Evolutionary conservation across 1,139 yeast species (phyloP).

Genomic region (Meyerozyma smithsonii): DNA sequence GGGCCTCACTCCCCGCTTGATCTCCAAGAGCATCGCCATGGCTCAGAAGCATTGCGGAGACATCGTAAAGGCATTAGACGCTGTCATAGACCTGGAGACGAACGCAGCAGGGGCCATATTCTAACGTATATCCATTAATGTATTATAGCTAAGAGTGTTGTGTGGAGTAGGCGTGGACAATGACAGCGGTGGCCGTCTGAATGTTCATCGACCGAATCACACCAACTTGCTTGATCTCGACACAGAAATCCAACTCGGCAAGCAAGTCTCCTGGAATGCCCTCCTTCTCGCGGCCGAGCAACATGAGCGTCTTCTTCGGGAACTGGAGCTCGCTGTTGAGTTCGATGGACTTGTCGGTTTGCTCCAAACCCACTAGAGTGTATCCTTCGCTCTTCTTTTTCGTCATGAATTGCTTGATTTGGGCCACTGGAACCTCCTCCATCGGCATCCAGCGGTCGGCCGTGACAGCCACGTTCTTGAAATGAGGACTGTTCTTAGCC

Average conservation of each 20-base stretch:
- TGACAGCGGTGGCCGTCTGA: slow-evolving; percentile 93
- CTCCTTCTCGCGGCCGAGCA: slow-evolving; percentile 83
- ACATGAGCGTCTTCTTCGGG: slow-evolving; percentile 72
- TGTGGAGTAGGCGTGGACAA: slow-evolving; percentile 83
- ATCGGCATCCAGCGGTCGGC: slow-evolving; percentile 97
- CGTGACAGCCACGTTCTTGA: slow-evolving; percentile 85
- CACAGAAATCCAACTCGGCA: slow-evolving; percentile 79
- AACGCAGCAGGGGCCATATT: slow-evolving; percentile 27
- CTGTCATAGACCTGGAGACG: slow-evolving; percentile 35
- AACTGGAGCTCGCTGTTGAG: slow-evolving; percentile 60
- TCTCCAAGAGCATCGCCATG: slow-evolving; percentile 26
- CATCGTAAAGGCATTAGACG: slow-evolving; percentile 36
- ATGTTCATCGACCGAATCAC: slow-evolving; percentile 92
- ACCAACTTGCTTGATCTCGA: slow-evolving; percentile 89
- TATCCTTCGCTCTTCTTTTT: slow-evolving; percentile 73
- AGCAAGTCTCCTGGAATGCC: slow-evolving; percentile 87
- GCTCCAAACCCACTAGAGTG: slow-evolving; percentile 84
- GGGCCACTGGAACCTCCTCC: slow-evolving; percentile 62
- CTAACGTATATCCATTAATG: slow-evolving; percentile 9
- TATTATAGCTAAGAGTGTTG: slow-evolving; percentile 49
- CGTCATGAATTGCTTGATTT: slow-evolving; percentile 52
- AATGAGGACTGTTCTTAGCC: slow-evolving; percentile 62
- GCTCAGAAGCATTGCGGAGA: slow-evolving; percentile 33
- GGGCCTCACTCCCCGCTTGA: slow-evolving; percentile 28
- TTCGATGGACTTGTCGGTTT: slow-evolving; percentile 80